Evolutionary conservation across 345 rosid species (phyloP), one percentile per base, ranked within the genome.

Genomic region (Citrus sp.): DNA sequence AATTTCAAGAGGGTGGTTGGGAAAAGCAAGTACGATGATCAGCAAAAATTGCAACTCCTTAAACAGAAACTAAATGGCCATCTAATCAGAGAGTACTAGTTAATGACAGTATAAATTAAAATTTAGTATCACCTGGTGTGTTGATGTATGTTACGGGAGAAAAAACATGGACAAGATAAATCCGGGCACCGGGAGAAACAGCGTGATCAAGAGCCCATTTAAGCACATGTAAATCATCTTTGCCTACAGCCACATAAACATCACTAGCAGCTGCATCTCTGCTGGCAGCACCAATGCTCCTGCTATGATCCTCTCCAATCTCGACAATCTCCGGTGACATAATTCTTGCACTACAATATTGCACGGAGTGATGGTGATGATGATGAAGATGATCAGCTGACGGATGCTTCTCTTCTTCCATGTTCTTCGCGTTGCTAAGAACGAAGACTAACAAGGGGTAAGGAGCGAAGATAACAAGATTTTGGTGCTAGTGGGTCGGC

Each of bases 171-270:
- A 89, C 82, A 32, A 91, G 91, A 42, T 86, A 91, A 75, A 91
- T 80, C 24, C 87, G 76, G 61, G 90, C 61, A 6, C 86, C 84
- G n/a, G 87, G 83, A 5, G 78, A 70, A 56, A 86, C 84, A 67
- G 76, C 82, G 67, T 87, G 91, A 83, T 86, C 90, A 7, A 89
- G 86, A 67, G 86, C 85, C 95, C 92, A 89, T 77, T 87, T 85
- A 5, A 88, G 79, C 10, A 89, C 91, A 70, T 83, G 82, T 28
- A 86, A 21, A 74, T 91, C 95, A 77, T 89, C 88, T 82, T 82
- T 89, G 14, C 92, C 95, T 34, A 89, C 91, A 70, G 89, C 92
- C 51, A 91, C 89, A 71, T 91, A 91, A 70, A 91, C 85, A 80
- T 91, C 93, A 70, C 22, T 24, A 7, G 30, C 54, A 32, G 3